Evolutionary conservation across 2,329 filamentous ascomycete species (phyloP).

Genomic region (Chaetothyriales sp.): DNA sequence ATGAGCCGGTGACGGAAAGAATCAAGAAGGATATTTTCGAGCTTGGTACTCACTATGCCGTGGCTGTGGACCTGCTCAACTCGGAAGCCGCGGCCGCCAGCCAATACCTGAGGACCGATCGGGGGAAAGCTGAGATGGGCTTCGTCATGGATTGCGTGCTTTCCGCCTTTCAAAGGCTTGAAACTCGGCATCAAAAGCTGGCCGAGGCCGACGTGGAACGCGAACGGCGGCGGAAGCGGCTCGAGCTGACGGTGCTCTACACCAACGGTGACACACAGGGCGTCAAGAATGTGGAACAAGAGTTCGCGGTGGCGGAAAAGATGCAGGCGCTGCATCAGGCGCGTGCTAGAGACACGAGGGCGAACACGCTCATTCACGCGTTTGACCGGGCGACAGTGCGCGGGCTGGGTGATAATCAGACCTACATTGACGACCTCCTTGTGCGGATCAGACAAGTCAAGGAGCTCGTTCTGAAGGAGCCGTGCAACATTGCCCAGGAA

Average conservation of each 20-base stretch:
- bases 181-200: conserved; percentile 37
- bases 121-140: conserved; percentile 23
- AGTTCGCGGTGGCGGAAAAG: conserved; percentile 39
- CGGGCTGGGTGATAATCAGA: conserved; percentile 39
- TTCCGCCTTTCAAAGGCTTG: conserved; percentile 34
- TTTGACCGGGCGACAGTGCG: conserved; percentile 37
- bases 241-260: conserved; percentile 36
- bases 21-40: conserved; percentile 37
- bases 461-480: conserved; percentile 18
- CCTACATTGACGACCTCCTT: conserved; percentile 36
- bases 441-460: conserved; percentile 28
- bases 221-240: conserved; percentile 41
- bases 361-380: conserved; percentile 37
- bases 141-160: conserved; percentile 34
- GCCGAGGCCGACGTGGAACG: conserved; percentile 39
- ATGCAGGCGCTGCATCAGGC: conserved; percentile 37
- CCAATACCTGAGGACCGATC: conserved; percentile 11
- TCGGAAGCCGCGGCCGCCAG: conserved; percentile 26
- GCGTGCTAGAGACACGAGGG: conserved; percentile 35
- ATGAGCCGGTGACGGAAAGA: conserved; percentile 35
- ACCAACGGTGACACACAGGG: conserved; percentile 34
- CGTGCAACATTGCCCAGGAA: conserved; percentile 23
- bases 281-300: conserved; percentile 36
- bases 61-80: conserved; percentile 29
- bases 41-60: conserved; percentile 35